phyloP scores from a whole-genome alignment of 1,139 yeast genomes.

The Geotrichum fermentans region DNA sequence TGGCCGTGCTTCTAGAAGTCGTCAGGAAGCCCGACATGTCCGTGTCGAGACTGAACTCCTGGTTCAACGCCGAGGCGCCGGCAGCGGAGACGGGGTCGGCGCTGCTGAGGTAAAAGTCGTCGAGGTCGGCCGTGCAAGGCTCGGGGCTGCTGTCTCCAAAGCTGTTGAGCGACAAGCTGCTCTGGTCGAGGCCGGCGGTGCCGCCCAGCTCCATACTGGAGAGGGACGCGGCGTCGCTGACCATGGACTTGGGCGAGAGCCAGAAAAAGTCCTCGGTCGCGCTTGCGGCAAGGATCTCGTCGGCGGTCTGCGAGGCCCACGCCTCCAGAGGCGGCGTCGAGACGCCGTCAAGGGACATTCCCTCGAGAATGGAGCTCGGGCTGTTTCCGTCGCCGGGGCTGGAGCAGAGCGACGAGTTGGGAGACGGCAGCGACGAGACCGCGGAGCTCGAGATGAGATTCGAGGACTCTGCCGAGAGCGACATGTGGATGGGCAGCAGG shows the following conservation, averaged over 20 bases:
- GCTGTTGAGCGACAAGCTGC: neutral
- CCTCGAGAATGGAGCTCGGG: conserved; percentile 1
- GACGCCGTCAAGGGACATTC: neutral
- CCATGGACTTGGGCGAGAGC: conserved; percentile 14
- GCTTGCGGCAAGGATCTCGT: conserved; percentile 15
- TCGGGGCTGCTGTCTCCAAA: conserved; percentile 1
- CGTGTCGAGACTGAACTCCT: too few relatives aligned
- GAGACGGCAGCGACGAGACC: conserved; percentile 19
- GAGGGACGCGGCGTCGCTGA: conserved; percentile 3
- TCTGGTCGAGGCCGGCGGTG: neutral
- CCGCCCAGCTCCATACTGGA: neutral
- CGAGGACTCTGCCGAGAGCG: conserved; percentile 11
- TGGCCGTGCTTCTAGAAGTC: too few relatives aligned
- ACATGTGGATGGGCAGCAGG: conserved; percentile 2
- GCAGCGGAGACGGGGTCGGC: neutral
- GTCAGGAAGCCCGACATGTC: too few relatives aligned
- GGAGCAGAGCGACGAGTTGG: conserved; percentile 13
- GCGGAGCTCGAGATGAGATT: conserved; percentile 4
- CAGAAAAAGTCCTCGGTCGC: conserved; percentile 15
- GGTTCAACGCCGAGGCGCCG: neutral
- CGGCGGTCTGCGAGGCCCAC: conserved; percentile 9
- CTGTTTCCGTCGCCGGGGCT: conserved; percentile 1
- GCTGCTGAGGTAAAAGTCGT: conserved; percentile 2
- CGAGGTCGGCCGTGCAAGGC: neutral
- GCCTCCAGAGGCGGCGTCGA: conserved; percentile 4